These are phyloP conservation scores for Cladosporium sp. DNA, from an alignment of 2,329 filamentous ascomycete genomes.

Conservation along the genomic window DNA sequence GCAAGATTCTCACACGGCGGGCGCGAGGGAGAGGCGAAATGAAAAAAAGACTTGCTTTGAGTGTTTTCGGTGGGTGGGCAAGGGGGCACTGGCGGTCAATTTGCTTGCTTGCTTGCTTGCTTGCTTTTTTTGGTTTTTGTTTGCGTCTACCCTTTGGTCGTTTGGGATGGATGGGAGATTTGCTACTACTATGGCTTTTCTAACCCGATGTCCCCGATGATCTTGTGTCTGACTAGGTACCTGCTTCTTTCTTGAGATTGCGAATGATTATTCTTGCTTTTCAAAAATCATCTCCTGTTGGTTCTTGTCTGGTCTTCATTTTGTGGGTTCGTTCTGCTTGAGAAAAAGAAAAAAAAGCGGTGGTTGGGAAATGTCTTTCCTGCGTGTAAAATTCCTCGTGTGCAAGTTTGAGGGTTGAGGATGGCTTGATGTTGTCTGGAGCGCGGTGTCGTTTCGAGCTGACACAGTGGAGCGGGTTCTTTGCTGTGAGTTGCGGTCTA, in stretches of 20 bases:
- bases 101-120: not conserved
- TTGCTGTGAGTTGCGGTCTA: not conserved
- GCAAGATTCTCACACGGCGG: slow-evolving; percentile 21
- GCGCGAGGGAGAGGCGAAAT: slow-evolving; percentile 13
- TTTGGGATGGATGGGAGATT: not conserved
- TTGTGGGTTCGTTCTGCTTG: not conserved
- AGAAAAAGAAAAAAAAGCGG: not conserved
- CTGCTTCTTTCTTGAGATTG: not conserved
- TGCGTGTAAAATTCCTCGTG: not conserved
- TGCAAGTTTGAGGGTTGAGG: not conserved
- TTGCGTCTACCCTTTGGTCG: not conserved
- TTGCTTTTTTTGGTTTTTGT: not conserved
- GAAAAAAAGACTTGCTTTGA: slow-evolving; percentile 1
- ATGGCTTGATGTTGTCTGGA: not conserved
- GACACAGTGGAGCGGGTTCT: not conserved
- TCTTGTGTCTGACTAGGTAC: slow-evolving; percentile 6
- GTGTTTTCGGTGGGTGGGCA: not conserved
- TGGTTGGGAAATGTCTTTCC: too few relatives aligned
- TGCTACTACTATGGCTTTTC: not conserved
- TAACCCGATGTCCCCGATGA: not conserved
- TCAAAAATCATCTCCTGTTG: not conserved
- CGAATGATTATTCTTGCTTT: slow-evolving; percentile 11
- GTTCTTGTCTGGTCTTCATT: not conserved
- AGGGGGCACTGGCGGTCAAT: slow-evolving; percentile 8
- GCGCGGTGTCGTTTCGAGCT: not conserved